Conservation (phyloP, 805 yeast genomes). For the Zygosaccharomyces gambellarensis region DNA sequence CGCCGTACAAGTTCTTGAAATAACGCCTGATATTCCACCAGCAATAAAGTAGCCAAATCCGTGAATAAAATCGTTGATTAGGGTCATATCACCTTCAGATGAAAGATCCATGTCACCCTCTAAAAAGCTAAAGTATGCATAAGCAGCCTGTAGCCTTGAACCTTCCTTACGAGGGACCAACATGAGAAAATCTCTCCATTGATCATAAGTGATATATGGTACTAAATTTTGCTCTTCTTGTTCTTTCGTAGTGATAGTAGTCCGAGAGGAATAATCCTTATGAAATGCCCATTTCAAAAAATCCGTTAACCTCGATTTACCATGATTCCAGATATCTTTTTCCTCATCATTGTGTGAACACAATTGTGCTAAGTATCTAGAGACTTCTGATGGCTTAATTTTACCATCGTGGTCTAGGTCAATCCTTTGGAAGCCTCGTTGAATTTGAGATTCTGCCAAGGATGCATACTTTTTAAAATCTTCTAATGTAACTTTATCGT, state of each 20-base stretch:
- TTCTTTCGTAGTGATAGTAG: neutral
- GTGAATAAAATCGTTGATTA: constrained; percentile 69
- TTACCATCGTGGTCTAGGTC: constrained; percentile 73
- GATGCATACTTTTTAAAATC: constrained; percentile 63
- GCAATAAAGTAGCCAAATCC: constrained; percentile 90
- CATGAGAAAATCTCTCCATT: constrained; percentile 76
- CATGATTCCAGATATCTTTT: constrained; percentile 3
- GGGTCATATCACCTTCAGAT: constrained; percentile 88
- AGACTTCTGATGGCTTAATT: constrained; percentile 61
- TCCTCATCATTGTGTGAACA: constrained; percentile 28
- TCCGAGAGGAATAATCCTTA: constrained; percentile 1
- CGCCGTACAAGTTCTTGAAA: constrained; percentile 93
- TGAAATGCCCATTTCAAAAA: constrained; percentile 33
- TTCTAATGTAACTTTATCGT: constrained; percentile 52
- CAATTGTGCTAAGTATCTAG: constrained; percentile 54
- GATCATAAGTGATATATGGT: constrained; percentile 68
- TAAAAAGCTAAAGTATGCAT: constrained; percentile 50
- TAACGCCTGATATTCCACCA: constrained; percentile 94
- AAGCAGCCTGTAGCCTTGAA: constrained; percentile 76
- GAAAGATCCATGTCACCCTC: constrained; percentile 77
- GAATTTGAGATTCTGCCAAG: constrained; percentile 67
- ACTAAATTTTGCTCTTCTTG: constrained; percentile 24
- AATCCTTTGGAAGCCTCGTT: constrained; percentile 58
- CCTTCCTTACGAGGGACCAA: constrained; percentile 79
- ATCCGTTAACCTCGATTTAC: constrained; percentile 14